Evolutionary conservation across 2,329 filamentous ascomycete genomes (phyloP).

Genomic region (Penicillium sp.): DNA sequence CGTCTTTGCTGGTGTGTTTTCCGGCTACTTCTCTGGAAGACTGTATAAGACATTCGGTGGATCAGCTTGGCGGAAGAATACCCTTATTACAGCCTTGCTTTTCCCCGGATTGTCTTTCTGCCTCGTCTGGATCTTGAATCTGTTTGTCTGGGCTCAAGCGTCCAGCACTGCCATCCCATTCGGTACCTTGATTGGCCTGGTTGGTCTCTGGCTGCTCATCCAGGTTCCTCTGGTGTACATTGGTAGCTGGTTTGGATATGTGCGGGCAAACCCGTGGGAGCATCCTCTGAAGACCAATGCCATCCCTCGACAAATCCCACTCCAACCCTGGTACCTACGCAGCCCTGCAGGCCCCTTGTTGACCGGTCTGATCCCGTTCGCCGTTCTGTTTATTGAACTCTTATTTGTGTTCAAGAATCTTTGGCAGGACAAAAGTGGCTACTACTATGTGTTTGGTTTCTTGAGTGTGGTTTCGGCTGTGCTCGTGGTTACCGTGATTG

Average conservation of each 20-base stretch:
- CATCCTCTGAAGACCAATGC: slow-evolving; percentile 73
- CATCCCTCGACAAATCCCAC: slow-evolving; percentile 68
- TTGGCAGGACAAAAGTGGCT: slow-evolving; percentile 86
- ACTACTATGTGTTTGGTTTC: slow-evolving; percentile 90
- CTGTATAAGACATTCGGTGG: slow-evolving; percentile 81
- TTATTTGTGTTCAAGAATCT: slow-evolving; percentile 81
- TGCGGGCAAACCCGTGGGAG: slow-evolving; percentile 63
- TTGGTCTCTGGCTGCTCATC: slow-evolving; percentile 76
- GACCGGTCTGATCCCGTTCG: slow-evolving; percentile 75
- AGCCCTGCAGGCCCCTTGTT: slow-evolving; percentile 61
- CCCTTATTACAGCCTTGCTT: slow-evolving; percentile 67
- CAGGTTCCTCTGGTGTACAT: slow-evolving; percentile 79
- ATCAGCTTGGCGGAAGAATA: slow-evolving; percentile 68
- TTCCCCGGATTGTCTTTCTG: slow-evolving; percentile 74
- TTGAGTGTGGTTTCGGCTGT: slow-evolving; percentile 68
- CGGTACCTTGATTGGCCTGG: slow-evolving; percentile 65
- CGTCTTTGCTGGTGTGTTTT: slow-evolving; percentile 75
- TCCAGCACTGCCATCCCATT: slow-evolving; percentile 85
- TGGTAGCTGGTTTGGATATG: slow-evolving; percentile 72
- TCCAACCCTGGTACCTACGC: slow-evolving; percentile 68
- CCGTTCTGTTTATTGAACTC: slow-evolving; percentile 81
- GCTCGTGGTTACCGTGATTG: slow-evolving; percentile 69
- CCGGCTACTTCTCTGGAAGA: slow-evolving; percentile 78
- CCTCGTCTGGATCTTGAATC: slow-evolving; percentile 71
- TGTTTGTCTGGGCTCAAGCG: slow-evolving; percentile 86